phyloP scores from a whole-genome alignment of 2,329 filamentous ascomycete species.

The Colletotrichum incanum region DNA sequence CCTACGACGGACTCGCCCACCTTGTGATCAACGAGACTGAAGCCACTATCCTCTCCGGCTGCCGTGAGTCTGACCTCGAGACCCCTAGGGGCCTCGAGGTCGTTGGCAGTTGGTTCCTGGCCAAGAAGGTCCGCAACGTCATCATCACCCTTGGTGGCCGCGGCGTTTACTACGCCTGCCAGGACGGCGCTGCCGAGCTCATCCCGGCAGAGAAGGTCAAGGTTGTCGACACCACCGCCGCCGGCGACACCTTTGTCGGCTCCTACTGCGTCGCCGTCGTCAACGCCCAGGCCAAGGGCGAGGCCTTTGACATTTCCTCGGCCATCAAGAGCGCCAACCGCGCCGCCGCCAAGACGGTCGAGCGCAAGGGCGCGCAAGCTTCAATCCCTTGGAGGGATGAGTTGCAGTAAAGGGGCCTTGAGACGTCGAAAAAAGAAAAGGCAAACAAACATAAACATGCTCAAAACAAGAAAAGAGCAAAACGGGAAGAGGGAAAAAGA shows the following conservation, averaged over 20 bases:
- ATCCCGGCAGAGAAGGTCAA: conserved; percentile 77
- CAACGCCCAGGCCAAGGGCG: conserved; percentile 50
- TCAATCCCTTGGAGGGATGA: conserved; percentile 64
- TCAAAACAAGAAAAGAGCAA: not conserved
- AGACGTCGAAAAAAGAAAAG: conserved; percentile 8
- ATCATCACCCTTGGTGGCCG: conserved; percentile 88
- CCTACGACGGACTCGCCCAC: conserved; percentile 80
- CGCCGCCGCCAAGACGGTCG: conserved; percentile 60
- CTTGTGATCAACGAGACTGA: conserved; percentile 94
- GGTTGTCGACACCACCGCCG: conserved; percentile 94
- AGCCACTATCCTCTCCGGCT: conserved; percentile 79
- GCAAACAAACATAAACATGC: conserved; percentile 7
- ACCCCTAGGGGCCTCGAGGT: conserved; percentile 59
- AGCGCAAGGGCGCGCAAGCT: conserved; percentile 59
- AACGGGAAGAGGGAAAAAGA: not conserved
- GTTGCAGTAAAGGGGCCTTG: conserved; percentile 44
- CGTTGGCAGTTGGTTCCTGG: conserved; percentile 74
- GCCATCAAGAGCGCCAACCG: conserved; percentile 70
- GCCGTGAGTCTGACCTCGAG: conserved; percentile 65
- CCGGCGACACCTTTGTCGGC: conserved; percentile 95
- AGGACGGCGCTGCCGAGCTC: conserved; percentile 59
- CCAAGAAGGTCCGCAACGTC: conserved; percentile 80
- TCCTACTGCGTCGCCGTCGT: conserved; percentile 85
- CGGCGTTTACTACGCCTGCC: conserved; percentile 79
- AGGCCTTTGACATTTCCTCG: conserved; percentile 67